Evolutionary conservation across 1,139 yeast species (phyloP), one percentile per base, ranked within the genome.

Genomic region (Protomyces inouyei): DNA sequence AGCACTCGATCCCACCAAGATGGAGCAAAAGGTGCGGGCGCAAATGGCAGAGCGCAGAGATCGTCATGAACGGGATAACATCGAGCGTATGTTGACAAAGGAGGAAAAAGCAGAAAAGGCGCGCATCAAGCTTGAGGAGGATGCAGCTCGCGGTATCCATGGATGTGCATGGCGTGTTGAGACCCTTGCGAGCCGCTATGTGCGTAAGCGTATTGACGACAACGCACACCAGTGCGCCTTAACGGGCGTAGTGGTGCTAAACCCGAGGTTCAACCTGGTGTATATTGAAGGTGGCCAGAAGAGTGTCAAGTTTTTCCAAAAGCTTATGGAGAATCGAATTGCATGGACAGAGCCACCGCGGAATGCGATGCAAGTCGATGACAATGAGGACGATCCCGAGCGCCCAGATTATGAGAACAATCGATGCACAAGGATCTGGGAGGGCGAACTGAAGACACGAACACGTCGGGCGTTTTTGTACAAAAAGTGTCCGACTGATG

Each of bases 1-100:
- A n/a, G 86, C 91, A 56, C 80, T 82, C 67, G 96, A 93, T 72
- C 98, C 98, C 0, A 93, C 98, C 0, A 84, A 84, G 3, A 86
- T 92, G 70, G 98, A 93, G 72, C 79, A 80, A 73, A 76, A 80
- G 64, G 97, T 95, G 0, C 79, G 83, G 57, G 75, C 78, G 51
- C 95, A 92, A 68, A 87, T 90, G 9, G 85, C 81, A 52, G 82
- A 83, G 55, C 78, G 99, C 35, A 77, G 77, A 38, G 70, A 76
- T n/a, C 76, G 77, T 56, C 99, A 93, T 74, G 78, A 83, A 68
- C 76, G 76, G 46, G 80, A 75, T 38, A 93, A 93, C 73, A 81
- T 81, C 63, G 82, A 78, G 1, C 78, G 98, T 35, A 84, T 83
- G 70, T 75, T 87, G 52, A 81, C 84, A 0, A 79, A 80, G 46